Base-by-base conservation (phyloP, 1,284 basidiomycete species). In the Microbotryum intermedium region DNA sequence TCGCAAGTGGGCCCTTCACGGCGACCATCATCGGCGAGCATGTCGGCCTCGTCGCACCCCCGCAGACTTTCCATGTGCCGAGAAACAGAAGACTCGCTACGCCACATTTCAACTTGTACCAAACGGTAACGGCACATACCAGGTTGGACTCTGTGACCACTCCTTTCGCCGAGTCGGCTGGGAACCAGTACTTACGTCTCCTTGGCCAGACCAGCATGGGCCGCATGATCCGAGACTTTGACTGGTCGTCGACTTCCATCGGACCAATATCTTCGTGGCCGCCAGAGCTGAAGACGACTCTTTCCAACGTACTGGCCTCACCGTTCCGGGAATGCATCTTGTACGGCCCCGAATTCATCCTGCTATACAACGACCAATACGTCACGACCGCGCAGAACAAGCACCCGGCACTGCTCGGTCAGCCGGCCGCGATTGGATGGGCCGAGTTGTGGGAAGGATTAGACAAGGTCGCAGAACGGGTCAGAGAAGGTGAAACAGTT, bases 401-500 rank as follows among this genome's bases (percentile, higher is more conserved):
- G 30, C 68, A 70, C 50, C 68, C 68, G 0, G 58, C 39, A 6
- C 55, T 70, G 13, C 57, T 70, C 43, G 68, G 68, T 4, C 42
- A 59, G 11, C 53, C 64, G 4, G 62, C 61, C 8, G 45, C 56
- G 47, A 50, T 55, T n/a, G 67, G 68, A 20, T 70, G 68, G 68
- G 59, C 57, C 8, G 67, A 70, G 50, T 53, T 66, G 10, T 66
- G 65, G 65, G 65, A 66, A 16, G 62, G 57, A 2, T 45, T 66
- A 6, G 53, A 61, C 29, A 29, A 49, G 11, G 57, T 66, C n/a
- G 62, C 65, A 16, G 28, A 52, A 43, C 57, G 53, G 4, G 56
- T 62, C 16, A 58, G 63, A 26, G 18, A 18, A 8, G 65, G 65
- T 29, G 65, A 66, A 30, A 59, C 55, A 20, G 53, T 55, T 34